Base-by-base conservation (phyloP, 2,329 filamentous ascomycete species). In the Colletotrichum siamense region DNA sequence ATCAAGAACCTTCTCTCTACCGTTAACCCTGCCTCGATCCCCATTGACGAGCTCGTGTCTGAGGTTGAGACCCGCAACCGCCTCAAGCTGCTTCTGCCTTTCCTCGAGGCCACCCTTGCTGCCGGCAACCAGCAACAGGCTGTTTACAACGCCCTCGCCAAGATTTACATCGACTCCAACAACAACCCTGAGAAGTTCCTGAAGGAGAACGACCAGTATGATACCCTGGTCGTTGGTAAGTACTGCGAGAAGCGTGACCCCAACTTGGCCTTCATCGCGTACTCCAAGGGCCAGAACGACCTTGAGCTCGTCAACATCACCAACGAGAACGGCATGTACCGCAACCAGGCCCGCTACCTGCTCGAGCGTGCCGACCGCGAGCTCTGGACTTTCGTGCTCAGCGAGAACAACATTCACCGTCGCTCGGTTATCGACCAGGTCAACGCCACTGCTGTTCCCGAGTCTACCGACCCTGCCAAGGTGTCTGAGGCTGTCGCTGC, bases 251-350 rank as follows among this genome's bases (percentile, higher is more conserved):
- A 99, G 91, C 94, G 97, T 39, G 97, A 99, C 82, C 97, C 97
- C 78, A 98, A 98, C 84, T 89, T 99, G 71, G 96, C 95, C 5
- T 98, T 95, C 86, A 98, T 99, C 83, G 95, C 96, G 77, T 99
- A 98, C 85, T 92, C 93, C 81, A 99, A 99, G 89, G 97, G 97
- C 24, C 95, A 98, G 86, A 99, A 99, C 79, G 97, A 99, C 82
- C 88, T 99, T 36, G 98, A 99, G 87, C 91, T 99, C 73, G 96
- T 99, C 86, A 97, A 95, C 85, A 96, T 99, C 82, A 99, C 97
- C 82, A 99, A 99, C 81, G 98, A 99, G 87, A 99, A 99, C 87
- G 94, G 95, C n/a, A 99, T 99, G 97, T 99, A 98, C 91, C 94
- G 96, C 81, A 95, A 95, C n/a, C 97, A 99, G 86, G 96, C 96